A percentile compares a stretch with the other conserved stretches of the same genome.
Evolutionary conservation across 73 alveolate species (phyloP).

Genomic region (Paramecium sexaurelia): DNA sequence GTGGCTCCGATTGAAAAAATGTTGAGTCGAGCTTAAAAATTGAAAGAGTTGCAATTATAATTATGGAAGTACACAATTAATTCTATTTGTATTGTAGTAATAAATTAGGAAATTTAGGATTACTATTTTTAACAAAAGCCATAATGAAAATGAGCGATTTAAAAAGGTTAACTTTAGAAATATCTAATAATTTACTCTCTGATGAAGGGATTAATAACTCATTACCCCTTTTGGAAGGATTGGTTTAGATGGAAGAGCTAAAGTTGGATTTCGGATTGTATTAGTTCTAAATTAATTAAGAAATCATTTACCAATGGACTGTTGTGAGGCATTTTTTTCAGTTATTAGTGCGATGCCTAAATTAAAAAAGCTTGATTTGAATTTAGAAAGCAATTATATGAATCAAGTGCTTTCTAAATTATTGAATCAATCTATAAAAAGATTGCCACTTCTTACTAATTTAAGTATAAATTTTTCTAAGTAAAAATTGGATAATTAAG

Average conservation of each 20-base stretch:
- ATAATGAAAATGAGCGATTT: neutral
- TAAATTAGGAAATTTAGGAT: slow-evolving; percentile 53
- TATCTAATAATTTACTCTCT: neutral
- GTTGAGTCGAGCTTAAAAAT: neutral
- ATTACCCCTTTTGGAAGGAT: neutral
- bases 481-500: neutral
- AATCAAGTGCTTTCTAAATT: slow-evolving; percentile 1
- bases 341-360: neutral
- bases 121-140: neutral
- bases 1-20: slow-evolving; percentile 18
- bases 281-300: neutral
- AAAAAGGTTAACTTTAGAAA: neutral
- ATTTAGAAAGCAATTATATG: slow-evolving; percentile 45
- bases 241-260: neutral
- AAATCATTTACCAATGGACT: slow-evolving; percentile 43
- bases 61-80: slow-evolving; percentile 5
- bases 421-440: neutral
- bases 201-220: slow-evolving; percentile 35
- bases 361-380: neutral
- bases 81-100: neutral
- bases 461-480: slow-evolving; percentile 18
- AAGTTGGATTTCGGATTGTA: slow-evolving; percentile 50
- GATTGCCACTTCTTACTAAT: neutral
- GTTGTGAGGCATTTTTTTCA: slow-evolving; percentile 47
- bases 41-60: slow-evolving; percentile 7